A percentile compares a stretch with the other conserved stretches of the same genome.
phyloP scores from a whole-genome alignment of 2,329 filamentous ascomycete species.

The Colletotrichum tropicicola region DNA sequence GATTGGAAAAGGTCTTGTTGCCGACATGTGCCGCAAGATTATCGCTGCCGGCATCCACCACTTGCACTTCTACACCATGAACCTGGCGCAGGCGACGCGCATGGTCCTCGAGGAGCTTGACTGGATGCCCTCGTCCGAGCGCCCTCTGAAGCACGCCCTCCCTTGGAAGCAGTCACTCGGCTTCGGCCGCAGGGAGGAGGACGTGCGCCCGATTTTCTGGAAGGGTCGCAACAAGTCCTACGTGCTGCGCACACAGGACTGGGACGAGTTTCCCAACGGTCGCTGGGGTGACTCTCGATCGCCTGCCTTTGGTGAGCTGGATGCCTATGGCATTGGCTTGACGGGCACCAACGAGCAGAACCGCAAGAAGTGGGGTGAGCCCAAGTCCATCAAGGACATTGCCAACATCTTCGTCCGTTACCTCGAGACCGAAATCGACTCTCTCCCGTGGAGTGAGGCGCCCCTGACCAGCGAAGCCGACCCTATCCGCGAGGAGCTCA shows the following conservation, averaged over 20 bases:
- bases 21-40: conserved; percentile 89
- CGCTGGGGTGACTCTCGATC: conserved; percentile 98
- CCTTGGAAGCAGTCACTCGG: conserved; percentile 97
- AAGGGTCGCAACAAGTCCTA: conserved; percentile 97
- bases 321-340: conserved; percentile 92
- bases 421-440: conserved; percentile 80
- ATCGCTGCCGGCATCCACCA: conserved; percentile 85
- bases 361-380: conserved; percentile 92
- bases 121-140: conserved; percentile 79
- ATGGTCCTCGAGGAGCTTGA: conserved; percentile 93
- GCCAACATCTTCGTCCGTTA: conserved; percentile 87
- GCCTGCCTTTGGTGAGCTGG: conserved; percentile 93
- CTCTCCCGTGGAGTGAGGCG: conserved; percentile 93
- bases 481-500: conserved; percentile 77
- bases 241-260: conserved; percentile 93
- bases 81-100: conserved; percentile 90
- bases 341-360: conserved; percentile 97
- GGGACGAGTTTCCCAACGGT: conserved; percentile 99
- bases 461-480: conserved; percentile 86
- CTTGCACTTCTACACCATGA: conserved; percentile 99
- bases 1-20: conserved; percentile 86
- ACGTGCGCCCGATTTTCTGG: conserved; percentile 99
- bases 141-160: conserved; percentile 86
- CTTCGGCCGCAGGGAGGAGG: conserved; percentile 87
- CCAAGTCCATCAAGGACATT: conserved; percentile 81